Evolutionary conservation across 1,284 basidiomycete genomes (phyloP).

Genomic region (Stygiomarasmius scandens): DNA sequence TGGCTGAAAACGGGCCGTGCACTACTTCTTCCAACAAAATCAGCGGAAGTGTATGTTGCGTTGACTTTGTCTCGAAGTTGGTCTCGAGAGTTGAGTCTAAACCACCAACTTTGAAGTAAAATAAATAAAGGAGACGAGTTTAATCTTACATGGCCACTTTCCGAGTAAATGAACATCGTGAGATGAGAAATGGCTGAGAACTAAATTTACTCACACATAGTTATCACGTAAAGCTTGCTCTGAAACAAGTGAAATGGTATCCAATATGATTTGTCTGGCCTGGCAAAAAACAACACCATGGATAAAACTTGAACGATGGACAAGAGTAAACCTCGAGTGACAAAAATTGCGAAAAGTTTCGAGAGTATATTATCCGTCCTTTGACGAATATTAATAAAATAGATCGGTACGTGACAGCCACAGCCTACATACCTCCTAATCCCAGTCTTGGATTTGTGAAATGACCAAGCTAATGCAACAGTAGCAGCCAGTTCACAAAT

Average conservation of each 20-base stretch:
- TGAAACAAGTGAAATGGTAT: slow-evolving; percentile 8
- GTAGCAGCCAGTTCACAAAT: slow-evolving; percentile 6
- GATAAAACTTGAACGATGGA: slow-evolving; percentile 5
- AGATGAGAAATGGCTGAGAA: background rate
- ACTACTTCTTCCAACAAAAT: background rate
- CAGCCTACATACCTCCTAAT: slow-evolving; percentile 2
- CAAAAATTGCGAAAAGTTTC: background rate
- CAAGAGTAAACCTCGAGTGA: slow-evolving; percentile 7
- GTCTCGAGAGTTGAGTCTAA: slow-evolving; percentile 9
- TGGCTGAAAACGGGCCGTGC: no score
- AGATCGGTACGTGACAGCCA: background rate
- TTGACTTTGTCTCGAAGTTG: background rate
- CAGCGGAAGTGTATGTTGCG: slow-evolving; percentile 3
- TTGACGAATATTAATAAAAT: background rate
- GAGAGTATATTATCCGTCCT: slow-evolving; percentile 8
- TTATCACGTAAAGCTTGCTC: slow-evolving; percentile 10
- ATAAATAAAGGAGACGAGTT: background rate
- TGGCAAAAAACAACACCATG: slow-evolving; percentile 1
- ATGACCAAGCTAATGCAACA: slow-evolving; percentile 5
- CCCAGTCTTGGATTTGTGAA: slow-evolving; percentile 3
- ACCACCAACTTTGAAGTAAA: background rate
- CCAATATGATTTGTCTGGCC: background rate
- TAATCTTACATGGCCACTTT: no score
- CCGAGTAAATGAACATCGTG: background rate
- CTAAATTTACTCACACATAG: slow-evolving; percentile 2